Evolutionary conservation across 2,329 filamentous ascomycete species (phyloP).

Genomic region (Endothia cerciana): DNA sequence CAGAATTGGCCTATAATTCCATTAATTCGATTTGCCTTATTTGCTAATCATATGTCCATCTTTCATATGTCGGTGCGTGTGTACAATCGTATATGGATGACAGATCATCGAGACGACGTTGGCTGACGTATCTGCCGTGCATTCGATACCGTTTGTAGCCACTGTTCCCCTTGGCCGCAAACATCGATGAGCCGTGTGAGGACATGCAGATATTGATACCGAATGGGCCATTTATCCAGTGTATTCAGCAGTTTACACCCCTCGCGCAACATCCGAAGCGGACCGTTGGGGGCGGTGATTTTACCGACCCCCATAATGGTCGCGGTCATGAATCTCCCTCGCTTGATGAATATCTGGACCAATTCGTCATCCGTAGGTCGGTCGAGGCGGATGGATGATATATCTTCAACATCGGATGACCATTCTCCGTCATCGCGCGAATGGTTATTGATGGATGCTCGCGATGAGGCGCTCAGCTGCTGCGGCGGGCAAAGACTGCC

Average conservation of each 20-base stretch:
- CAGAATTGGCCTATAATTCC: no score
- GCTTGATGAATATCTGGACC: constrained; percentile 57
- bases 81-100: background rate
- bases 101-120: background rate
- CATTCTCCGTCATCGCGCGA: constrained; percentile 18
- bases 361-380: constrained; percentile 59
- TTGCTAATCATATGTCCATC: background rate
- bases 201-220: constrained; percentile 3
- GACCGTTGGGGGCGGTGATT: constrained; percentile 36
- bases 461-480: constrained; percentile 20
- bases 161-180: constrained; percentile 6
- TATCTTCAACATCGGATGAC: constrained; percentile 27
- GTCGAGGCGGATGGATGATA: constrained; percentile 54
- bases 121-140: background rate
- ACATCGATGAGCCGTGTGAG: constrained; percentile 19
- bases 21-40: background rate
- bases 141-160: constrained; percentile 3
- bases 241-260: constrained; percentile 28
- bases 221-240: constrained; percentile 19
- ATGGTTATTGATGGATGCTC: background rate
- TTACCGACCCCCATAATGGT: constrained; percentile 55
- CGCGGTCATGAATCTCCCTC: constrained; percentile 52
- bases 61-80: no score
- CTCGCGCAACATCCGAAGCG: constrained; percentile 30
- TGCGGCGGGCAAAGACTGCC: constrained; percentile 31